Evolutionary conservation across 768 basidiomycete genomes (phyloP).

Genomic region (Lanmaoa pseudosensibilis): DNA sequence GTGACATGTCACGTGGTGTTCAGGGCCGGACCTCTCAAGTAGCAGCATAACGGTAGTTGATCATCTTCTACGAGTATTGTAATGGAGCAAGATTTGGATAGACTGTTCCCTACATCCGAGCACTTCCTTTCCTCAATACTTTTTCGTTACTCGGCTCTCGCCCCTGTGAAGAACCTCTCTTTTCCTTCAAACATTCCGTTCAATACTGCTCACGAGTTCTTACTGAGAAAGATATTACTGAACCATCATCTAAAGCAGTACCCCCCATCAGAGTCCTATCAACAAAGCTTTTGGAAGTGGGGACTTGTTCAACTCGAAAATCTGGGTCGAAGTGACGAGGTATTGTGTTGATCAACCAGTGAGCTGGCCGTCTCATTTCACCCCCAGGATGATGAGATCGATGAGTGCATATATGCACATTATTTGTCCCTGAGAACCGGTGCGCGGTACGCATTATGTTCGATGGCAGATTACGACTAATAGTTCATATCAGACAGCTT

Average conservation of each 20-base stretch:
- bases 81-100: background rate
- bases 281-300: conserved; percentile 75
- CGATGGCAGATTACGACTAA: background rate
- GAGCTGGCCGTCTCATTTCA: conserved; percentile 3
- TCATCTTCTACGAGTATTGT: background rate
- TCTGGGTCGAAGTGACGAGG: conserved; percentile 43
- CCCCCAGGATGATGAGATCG: conserved; percentile 58
- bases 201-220: conserved; percentile 49
- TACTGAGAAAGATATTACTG: conserved; percentile 52
- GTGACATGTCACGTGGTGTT: conserved; percentile 24
- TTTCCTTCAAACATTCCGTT: conserved; percentile 44
- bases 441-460: conserved; percentile 18
- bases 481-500: conserved; percentile 17
- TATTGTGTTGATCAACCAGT: conserved; percentile 28
- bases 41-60: too few species aligned
- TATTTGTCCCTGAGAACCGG: conserved; percentile 50
- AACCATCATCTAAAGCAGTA: conserved; percentile 54
- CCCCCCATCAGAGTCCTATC: conserved; percentile 64
- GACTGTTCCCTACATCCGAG: background rate
- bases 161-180: conserved; percentile 40
- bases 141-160: conserved; percentile 53
- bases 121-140: conserved; percentile 43
- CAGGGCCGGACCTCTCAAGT: conserved; percentile 18
- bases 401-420: conserved; percentile 62
- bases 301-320: conserved; percentile 54